Evolutionary conservation across 345 rosid genomes (phyloP), one percentile per base, ranked within the genome.

Genomic region (Arabis hirsuta): DNA sequence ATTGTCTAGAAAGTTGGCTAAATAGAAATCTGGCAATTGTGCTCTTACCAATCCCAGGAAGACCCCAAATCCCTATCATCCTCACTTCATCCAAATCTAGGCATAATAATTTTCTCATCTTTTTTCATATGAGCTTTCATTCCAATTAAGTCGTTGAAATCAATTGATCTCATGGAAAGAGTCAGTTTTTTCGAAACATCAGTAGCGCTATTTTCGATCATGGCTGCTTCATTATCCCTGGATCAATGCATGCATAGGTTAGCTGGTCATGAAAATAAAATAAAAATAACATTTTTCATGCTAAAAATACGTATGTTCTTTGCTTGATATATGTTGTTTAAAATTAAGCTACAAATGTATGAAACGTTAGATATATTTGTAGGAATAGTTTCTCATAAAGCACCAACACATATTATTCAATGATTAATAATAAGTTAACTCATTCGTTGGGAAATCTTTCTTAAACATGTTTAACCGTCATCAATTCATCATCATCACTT

Each of bases 41-140:
- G 45, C 72, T 68, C 62, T 68, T 67, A 43, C 63, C 72, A 67
- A 43, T 12, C 54, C 62, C 44, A 29, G 43, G 62, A 55, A 44
- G 54, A 55, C 62, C 62, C 32, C 62, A 68, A 31, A 55, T 55
- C 64, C 36, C 64, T 55, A 44, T 44, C 41, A 32, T 55, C 55
- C 34, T 68, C 29, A 67, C 32, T 68, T 68, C 64, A 44, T 55
- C 54, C 34, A n/a, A 44, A 31, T 44, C 34, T 19, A 68, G 63
- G 45, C 20, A 11, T 55, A 68, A 31, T 32, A 68, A 4, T 19
- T 13, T 54, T 19, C 45, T 44, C 45, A 31, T 55, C 7, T 44
- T 57, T 68, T 68, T 55, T 55, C 34, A 43, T 43, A 12, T 55
- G 72, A 42, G 54, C 13, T 54, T 31, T 6, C 61, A 67, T 54